Base-by-base conservation (phyloP, 75 land plant genomes). In the Pinus taeda region DNA sequence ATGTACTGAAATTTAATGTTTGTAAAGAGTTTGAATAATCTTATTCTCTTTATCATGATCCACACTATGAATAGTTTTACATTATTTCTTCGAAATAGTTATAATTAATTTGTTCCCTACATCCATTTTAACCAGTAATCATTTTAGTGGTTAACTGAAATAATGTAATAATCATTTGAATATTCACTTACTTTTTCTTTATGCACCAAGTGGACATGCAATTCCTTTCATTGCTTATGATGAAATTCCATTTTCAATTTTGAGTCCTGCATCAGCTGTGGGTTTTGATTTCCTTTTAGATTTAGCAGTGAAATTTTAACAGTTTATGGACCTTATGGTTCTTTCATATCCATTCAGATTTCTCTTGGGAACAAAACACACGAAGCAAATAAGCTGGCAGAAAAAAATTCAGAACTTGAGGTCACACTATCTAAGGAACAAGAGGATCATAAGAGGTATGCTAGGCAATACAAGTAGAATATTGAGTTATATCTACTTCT, bases 381-480 rank as follows among this genome's bases (percentile, higher is more conserved):
- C 39, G 90, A 89, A 75, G 82, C 81, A 12, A 75, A 81, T 20
- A 85, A 66, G 65, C 78, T 89, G 72, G 57, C 76, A 20, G 65
- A 78, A 15, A 81, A 67, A 79, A 89, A 87, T 61, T 64, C 80
- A 64, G 88, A 92, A 58, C 89, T 92, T 62, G 90, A 89, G 57
- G 3, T 64, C 42, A 89, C 82, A 58, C 33, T 92, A 18, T 39
- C 30, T 4, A 78, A 81, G 70, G 91, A 87, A 75, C 86, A 83
- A 78, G 90, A 92, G 75, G 91, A 92, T 3, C 71, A 76, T 22
- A 85, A 74, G 84, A 87, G 91, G 94, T 92, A 53, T 73, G 65
- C 9, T 45, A 57, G 45, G 45, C 26, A n/a, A 71, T 65, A 13
- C 18, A 33, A 18, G 6, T 66, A 22, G 3, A 67, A 64, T 64